Conservation (phyloP, 169 alveolate genomes). For the Plasmodium vivax region DNA sequence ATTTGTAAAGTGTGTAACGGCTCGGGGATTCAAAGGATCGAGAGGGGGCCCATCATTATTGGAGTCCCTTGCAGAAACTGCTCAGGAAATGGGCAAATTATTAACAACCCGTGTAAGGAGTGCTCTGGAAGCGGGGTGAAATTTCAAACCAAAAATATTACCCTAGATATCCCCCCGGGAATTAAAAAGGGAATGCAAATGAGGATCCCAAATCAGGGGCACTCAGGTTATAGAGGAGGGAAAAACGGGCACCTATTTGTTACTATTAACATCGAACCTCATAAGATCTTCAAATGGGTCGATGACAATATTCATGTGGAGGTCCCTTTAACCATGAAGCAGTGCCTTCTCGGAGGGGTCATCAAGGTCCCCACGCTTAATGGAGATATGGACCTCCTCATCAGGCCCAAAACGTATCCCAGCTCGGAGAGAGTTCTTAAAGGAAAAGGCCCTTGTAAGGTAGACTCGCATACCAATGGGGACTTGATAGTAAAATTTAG, state of each 20-base stretch:
- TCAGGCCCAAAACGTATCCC: conserved; percentile 88
- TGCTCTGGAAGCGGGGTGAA: conserved; percentile 89
- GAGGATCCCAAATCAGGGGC: conserved; percentile 90
- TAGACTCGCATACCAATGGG: conserved; percentile 86
- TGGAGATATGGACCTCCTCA: conserved; percentile 80
- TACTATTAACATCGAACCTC: conserved; percentile 88
- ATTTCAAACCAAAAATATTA: conserved; percentile 85
- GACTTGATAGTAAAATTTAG: conserved; percentile 87
- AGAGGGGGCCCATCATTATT: conserved; percentile 88
- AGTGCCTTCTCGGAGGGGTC: conserved; percentile 89
- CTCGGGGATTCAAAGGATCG: conserved; percentile 88
- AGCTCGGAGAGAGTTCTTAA: conserved; percentile 81
- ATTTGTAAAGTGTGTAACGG: conserved; percentile 89
- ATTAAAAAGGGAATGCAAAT: conserved; percentile 89
- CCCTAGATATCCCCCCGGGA: conserved; percentile 86
- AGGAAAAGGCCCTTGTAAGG: conserved; percentile 89
- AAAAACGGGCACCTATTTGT: conserved; percentile 90
- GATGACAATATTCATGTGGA: conserved; percentile 91
- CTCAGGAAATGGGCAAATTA: conserved; percentile 88
- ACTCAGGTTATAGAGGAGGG: conserved; percentile 89
- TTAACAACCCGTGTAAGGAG: conserved; percentile 86
- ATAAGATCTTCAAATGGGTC: conserved; percentile 87
- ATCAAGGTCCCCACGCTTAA: conserved; percentile 87
- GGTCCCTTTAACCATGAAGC: conserved; percentile 88
- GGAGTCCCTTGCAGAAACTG: conserved; percentile 91